phyloP scores from a whole-genome alignment of 768 basidiomycete genomes.

The Boletellus ananas region DNA sequence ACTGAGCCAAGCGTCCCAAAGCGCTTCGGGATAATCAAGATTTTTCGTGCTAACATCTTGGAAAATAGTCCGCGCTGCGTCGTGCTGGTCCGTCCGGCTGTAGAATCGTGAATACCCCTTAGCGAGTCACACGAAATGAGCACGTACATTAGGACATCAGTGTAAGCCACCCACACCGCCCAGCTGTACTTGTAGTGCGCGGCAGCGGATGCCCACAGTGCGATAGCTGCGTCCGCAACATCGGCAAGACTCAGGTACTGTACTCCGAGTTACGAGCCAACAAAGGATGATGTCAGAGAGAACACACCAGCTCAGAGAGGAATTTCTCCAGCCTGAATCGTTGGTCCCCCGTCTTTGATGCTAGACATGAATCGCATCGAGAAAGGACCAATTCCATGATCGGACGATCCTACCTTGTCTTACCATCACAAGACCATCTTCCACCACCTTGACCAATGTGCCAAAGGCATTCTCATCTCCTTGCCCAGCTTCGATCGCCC shows the following conservation, averaged over 20 bases:
- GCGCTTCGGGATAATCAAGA: conserved; percentile 92
- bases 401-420: conserved; percentile 44
- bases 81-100: conserved; percentile 52
- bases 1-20: conserved; percentile 87
- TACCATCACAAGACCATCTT: conserved; percentile 61
- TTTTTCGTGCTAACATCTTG: conserved; percentile 62
- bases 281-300: not conserved
- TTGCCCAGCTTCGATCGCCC: conserved; percentile 44
- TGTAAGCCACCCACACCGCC: conserved; percentile 70
- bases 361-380: conserved; percentile 32
- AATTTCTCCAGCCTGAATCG: conserved; percentile 81
- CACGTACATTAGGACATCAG: conserved; percentile 68
- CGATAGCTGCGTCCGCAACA: conserved; percentile 52
- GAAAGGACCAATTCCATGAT: not conserved
- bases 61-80: conserved; percentile 65
- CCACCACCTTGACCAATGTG: conserved; percentile 52
- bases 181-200: conserved; percentile 71
- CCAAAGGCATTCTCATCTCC: conserved; percentile 52
- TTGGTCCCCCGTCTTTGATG: conserved; percentile 66
- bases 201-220: conserved; percentile 62
- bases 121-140: not conserved
- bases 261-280: not conserved
- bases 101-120: not conserved
- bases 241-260: conserved; percentile 47
- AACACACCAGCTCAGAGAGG: conserved; percentile 67